A percentile compares a stretch with the other conserved stretches of the same genome.
These are phyloP conservation scores for Boletus huronensis DNA, from an alignment of 768 basidiomycete genomes.

Conservation along the genomic window DNA sequence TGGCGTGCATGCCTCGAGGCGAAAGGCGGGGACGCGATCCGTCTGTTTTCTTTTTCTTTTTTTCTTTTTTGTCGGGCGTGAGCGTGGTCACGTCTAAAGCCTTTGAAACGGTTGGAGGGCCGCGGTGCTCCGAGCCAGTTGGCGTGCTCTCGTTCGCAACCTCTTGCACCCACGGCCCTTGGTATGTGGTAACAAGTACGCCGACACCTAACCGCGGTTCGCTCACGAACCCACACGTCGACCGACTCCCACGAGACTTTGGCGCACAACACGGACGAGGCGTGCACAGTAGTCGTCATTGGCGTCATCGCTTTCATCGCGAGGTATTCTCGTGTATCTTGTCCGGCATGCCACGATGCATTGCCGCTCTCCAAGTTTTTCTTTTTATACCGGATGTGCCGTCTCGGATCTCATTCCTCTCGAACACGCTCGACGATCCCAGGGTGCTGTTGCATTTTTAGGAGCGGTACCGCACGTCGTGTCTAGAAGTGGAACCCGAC, in stretches of 20 bases:
- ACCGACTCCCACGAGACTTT: slow-evolving; percentile 9
- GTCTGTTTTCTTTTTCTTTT: not conserved
- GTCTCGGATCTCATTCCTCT: not conserved
- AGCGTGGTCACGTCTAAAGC: not conserved
- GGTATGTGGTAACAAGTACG: not conserved
- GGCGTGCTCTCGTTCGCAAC: not conserved
- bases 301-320: not conserved
- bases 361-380: not conserved
- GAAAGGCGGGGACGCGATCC: not conserved
- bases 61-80: not conserved
- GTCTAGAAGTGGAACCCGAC: not conserved
- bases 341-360: not conserved
- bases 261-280: not conserved
- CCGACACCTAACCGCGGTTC: no score
- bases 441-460: slow-evolving; percentile 5
- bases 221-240: not conserved
- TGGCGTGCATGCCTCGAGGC: slow-evolving; percentile 14
- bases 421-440: slow-evolving; percentile 1
- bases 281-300: not conserved
- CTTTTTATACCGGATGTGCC: not conserved
- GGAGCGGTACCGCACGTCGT: slow-evolving; percentile 15
- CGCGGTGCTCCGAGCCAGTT: slow-evolving; percentile 10
- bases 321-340: not conserved
- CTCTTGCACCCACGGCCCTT: not conserved
- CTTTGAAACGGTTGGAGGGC: not conserved